Evolutionary conservation across 495 filamentous ascomycete species (phyloP).

Genomic region (Glonium stellatum): DNA sequence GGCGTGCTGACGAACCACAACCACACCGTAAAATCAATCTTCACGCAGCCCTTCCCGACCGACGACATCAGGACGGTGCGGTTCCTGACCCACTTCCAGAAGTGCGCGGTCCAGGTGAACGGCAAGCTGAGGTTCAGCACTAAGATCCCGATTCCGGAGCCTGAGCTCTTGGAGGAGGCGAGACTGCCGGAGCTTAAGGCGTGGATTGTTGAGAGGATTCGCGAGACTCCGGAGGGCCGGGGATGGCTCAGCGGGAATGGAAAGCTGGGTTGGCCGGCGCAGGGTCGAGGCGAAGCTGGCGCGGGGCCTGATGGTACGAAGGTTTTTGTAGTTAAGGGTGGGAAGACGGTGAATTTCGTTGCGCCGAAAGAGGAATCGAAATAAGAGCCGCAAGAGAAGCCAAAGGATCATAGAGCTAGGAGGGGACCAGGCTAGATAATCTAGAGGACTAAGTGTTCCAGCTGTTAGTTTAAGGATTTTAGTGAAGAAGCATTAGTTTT

Average conservation of each 20-base stretch:
- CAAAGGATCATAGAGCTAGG: no score
- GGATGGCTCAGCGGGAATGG: constrained; percentile 39
- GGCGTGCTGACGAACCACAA: constrained; percentile 2
- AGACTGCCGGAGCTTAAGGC: constrained; percentile 38
- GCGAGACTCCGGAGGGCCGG: constrained; percentile 43
- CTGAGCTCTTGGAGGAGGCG: constrained; percentile 27
- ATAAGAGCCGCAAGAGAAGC: not conserved
- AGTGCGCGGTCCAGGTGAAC: constrained; percentile 66
- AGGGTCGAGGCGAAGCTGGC: not conserved
- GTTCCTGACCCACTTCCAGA: constrained; percentile 30
- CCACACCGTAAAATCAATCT: constrained; percentile 5
- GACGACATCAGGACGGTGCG: constrained; percentile 10
- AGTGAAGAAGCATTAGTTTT: no score
- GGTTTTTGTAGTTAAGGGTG: constrained; percentile 46
- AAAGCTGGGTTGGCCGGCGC: constrained; percentile 24
- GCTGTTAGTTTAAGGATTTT: no score
- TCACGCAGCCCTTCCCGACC: constrained; percentile 14
- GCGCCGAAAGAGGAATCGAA: constrained; percentile 22
- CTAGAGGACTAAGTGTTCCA: no score
- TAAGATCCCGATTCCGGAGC: constrained; percentile 45
- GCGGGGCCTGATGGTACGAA: constrained; percentile 36
- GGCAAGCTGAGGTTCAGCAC: constrained; percentile 62
- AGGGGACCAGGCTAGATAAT: no score
- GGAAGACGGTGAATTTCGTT: constrained; percentile 54
- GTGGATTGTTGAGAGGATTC: constrained; percentile 51